Base-by-base conservation (phyloP, 2,329 filamentous ascomycete genomes). In the Shiraia sp. region DNA sequence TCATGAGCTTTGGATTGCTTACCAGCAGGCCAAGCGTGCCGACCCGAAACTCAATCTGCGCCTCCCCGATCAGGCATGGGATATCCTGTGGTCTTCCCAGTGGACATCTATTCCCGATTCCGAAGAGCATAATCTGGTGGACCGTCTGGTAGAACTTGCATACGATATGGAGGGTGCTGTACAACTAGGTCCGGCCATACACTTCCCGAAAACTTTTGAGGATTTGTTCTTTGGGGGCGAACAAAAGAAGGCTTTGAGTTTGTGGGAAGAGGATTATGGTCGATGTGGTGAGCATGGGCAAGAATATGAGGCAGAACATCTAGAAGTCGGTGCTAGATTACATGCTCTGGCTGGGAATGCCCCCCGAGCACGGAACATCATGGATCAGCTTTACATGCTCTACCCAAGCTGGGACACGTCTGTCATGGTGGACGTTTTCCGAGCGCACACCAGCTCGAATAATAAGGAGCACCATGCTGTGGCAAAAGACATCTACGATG, bases 321-420 rank as follows among this genome's bases (percentile, higher is more conserved):
- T 88, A 75, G 80, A 83, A 55, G 74, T 87, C 10, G 87, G 86
- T 2, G 76, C 83, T 33, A 78, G 79, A 41, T 85, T 90, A 76
- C 77, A 81, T 61, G 81, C 80, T 31, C 71, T 78, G 12, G 61
- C 70, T 9, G 81, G 80, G 3, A 76, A 87, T 39, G 55, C 82
- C n/a, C 74, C 79, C 19, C 76, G 79, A 42, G 85, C 85, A 2
- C 72, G 81, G 37, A 67, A 77, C 32, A 76, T 81, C 12, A 76
- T 81, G 45, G 73, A 78, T 35, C 76, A 73, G 34, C 73, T 87
- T 2, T 70, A 84, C 9, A 65, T 75, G 2, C 59, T 68, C 3
- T 55, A 70, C 14, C 70, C 76, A 10, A 58, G 72, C 2, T 72
- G 68, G 37, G 75, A 84, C 41, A 71, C 79, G 14, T 77, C 82